Percentiles rank a stretch among this genome's conserved stretches.
phyloP scores from a whole-genome alignment of 1,139 yeast genomes.

The Yamadazyma conglobata region DNA sequence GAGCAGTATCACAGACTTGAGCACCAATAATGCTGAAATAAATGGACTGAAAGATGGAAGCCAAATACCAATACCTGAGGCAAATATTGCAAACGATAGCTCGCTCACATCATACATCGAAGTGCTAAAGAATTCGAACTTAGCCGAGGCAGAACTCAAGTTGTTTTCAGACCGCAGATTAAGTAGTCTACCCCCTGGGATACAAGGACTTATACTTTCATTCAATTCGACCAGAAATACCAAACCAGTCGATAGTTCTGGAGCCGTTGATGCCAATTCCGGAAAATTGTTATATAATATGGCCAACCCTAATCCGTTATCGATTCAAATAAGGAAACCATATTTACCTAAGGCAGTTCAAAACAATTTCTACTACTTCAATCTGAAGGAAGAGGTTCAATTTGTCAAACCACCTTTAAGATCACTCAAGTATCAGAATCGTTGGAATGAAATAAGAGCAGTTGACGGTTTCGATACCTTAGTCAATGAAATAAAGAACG shows the following conservation, averaged over 20 bases:
- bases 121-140: slow-evolving; percentile 30
- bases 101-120: slow-evolving; percentile 20
- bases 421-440: slow-evolving; percentile 34
- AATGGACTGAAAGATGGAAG: slow-evolving; percentile 1
- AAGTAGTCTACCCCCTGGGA: slow-evolving; percentile 63
- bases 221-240: slow-evolving; percentile 43
- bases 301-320: slow-evolving; percentile 23
- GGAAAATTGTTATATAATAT: slow-evolving; percentile 9
- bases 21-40: background rate
- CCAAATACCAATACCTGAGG: background rate
- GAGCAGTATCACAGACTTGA: slow-evolving; percentile 3
- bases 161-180: slow-evolving; percentile 41
- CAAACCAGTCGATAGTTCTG: slow-evolving; percentile 5
- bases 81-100: slow-evolving; percentile 5
- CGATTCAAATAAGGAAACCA: slow-evolving; percentile 35
- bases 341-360: slow-evolving; percentile 35
- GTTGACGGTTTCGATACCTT: slow-evolving; percentile 35
- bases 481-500: slow-evolving; percentile 27
- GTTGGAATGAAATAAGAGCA: slow-evolving; percentile 51
- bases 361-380: slow-evolving; percentile 20
- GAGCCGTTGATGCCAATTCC: background rate
- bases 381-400: slow-evolving; percentile 2
- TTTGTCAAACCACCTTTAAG: slow-evolving; percentile 34
- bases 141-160: slow-evolving; percentile 30
- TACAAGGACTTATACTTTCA: slow-evolving; percentile 60